Conservation (phyloP, 2,329 filamentous ascomycete genomes). For the Sarocladiaceae sp. region DNA sequence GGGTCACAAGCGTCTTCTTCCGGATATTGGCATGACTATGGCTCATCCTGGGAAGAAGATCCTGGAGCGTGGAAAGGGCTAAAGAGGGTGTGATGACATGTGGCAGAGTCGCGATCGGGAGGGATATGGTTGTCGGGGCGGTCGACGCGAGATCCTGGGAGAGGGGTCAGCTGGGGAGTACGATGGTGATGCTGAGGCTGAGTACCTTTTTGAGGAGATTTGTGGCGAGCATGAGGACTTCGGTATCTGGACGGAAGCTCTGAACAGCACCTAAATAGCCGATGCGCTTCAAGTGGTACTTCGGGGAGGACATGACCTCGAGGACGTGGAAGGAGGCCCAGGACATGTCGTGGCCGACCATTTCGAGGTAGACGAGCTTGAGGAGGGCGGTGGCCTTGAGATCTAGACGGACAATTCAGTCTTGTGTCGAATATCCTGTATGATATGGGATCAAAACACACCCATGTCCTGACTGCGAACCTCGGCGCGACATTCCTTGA, state of each 20-base stretch:
- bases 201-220: constrained; percentile 88
- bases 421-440: background rate
- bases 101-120: constrained; percentile 85
- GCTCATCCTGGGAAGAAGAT: constrained; percentile 77
- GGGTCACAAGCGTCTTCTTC: constrained; percentile 92
- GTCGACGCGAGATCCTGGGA: constrained; percentile 65
- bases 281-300: constrained; percentile 91
- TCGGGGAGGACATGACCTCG: constrained; percentile 95
- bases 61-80: constrained; percentile 80
- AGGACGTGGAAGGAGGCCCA: constrained; percentile 98
- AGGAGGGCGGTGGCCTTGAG: constrained; percentile 92
- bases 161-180: background rate
- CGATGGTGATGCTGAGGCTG: background rate
- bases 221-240: constrained; percentile 95
- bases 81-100: constrained; percentile 91
- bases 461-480: constrained; percentile 91
- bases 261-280: constrained; percentile 94
- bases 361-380: constrained; percentile 95
- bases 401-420: constrained; percentile 43
- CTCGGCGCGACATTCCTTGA: constrained; percentile 93
- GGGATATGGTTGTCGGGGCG: constrained; percentile 68
- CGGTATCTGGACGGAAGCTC: constrained; percentile 91
- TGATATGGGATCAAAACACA: background rate
- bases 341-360: constrained; percentile 99
- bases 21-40: constrained; percentile 81